Conservation (phyloP, 2,329 filamentous ascomycete genomes). For the Dactylellina drechsleri region DNA sequence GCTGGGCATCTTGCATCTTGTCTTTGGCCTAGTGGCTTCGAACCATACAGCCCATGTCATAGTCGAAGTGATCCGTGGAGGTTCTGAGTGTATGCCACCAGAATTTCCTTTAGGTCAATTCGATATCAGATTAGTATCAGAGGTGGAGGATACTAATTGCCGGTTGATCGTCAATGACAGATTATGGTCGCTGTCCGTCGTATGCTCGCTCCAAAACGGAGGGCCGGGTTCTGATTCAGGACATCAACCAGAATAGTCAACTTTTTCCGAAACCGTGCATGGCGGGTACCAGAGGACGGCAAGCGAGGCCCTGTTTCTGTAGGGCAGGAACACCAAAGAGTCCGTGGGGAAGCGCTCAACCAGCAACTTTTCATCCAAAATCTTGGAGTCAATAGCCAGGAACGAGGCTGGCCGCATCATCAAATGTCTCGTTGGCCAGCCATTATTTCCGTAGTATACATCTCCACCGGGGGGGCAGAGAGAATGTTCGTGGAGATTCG, state of each 20-base stretch:
- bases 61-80: conserved; percentile 15
- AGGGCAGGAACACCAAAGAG: conserved; percentile 10
- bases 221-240: conserved; percentile 18
- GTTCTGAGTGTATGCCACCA: conserved; percentile 4
- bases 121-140: background rate
- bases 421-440: too few species aligned
- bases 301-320: conserved; percentile 28
- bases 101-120: conserved; percentile 19
- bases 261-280: conserved; percentile 32
- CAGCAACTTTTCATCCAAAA: background rate
- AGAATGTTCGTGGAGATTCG: too few species aligned
- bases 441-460: too few species aligned
- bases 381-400: background rate
- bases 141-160: conserved; percentile 3
- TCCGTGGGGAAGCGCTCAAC: conserved; percentile 33
- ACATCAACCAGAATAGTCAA: conserved; percentile 27
- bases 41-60: conserved; percentile 41
- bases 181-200: conserved; percentile 4
- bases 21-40: conserved; percentile 19
- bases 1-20: conserved; percentile 45
- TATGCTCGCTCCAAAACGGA: conserved; percentile 42
- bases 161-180: too few species aligned
- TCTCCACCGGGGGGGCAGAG: too few species aligned
- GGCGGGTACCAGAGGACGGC: conserved; percentile 27
- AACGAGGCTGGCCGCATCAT: conserved; percentile 2